phyloP scores from a whole-genome alignment of 2,329 filamentous ascomycete species.

The Cladophialophora psammophila region DNA sequence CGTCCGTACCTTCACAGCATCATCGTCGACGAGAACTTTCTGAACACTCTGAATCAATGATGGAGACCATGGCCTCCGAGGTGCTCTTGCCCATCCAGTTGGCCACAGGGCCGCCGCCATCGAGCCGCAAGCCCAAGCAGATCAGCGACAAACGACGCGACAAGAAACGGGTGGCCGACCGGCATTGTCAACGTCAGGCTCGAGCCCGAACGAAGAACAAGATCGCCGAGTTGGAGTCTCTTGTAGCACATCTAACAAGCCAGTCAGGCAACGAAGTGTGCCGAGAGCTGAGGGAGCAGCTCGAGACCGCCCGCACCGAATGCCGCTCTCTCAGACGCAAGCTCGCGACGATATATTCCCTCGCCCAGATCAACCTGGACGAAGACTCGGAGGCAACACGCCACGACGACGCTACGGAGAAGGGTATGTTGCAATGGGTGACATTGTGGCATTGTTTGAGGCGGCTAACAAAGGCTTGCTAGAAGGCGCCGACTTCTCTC shows the following conservation, averaged over 20 bases:
- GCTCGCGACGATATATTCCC: conserved; percentile 5
- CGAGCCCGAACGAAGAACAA: conserved; percentile 21
- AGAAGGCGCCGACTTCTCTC: background rate
- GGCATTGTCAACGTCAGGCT: conserved; percentile 16
- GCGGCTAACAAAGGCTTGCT: background rate
- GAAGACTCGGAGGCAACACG: background rate
- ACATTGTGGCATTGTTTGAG: background rate
- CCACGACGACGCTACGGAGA: background rate
- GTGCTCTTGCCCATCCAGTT: background rate
- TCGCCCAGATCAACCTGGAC: conserved; percentile 4
- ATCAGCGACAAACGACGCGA: conserved; percentile 12
- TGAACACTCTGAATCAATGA: background rate
- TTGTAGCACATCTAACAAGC: conserved; percentile 9
- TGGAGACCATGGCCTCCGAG: conserved; percentile 7
- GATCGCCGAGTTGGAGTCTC: conserved; percentile 20
- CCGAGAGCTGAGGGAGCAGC: conserved; percentile 14
- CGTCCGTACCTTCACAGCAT: background rate
- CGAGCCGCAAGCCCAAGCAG: conserved; percentile 4
- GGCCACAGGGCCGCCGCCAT: background rate
- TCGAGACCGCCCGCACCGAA: conserved; percentile 2
- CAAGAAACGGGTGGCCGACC: conserved; percentile 17
- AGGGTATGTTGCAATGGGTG: background rate
- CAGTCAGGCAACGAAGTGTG: conserved; percentile 14
- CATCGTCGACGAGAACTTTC: background rate
- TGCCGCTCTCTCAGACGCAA: conserved; percentile 2